These are phyloP conservation scores for Posidonia australis DNA, from an alignment of 106 monocot genomes.

Conservation along the genomic window DNA sequence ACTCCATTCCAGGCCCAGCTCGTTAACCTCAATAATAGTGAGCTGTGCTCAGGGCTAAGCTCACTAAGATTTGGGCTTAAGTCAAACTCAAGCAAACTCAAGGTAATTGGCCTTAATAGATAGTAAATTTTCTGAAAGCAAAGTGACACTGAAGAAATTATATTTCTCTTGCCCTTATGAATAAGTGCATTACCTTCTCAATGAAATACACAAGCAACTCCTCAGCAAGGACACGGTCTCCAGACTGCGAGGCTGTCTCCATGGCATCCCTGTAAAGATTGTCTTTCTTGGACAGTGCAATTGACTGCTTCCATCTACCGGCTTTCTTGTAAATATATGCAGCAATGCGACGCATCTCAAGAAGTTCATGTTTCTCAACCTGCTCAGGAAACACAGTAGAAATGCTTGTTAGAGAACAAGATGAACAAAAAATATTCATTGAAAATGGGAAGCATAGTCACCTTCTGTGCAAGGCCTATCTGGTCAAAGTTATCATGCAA, in stretches of 20 bases:
- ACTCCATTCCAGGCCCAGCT: too few species aligned
- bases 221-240: conserved; percentile 84
- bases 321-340: conserved; percentile 99
- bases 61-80: too few species aligned
- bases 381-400: conserved; percentile 4
- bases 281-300: conserved; percentile 95
- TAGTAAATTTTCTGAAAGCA: not conserved
- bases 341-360: conserved; percentile 95
- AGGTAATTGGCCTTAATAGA: too few species aligned
- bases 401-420: not conserved
- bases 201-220: conserved; percentile 98
- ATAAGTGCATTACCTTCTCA: conserved; percentile 53
- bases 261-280: conserved; percentile 94
- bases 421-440: not conserved
- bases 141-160: not conserved
- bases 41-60: too few species aligned
- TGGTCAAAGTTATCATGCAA: conserved; percentile 99
- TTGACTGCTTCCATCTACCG: conserved; percentile 99
- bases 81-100: too few species aligned
- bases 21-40: too few species aligned
- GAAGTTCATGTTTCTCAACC: conserved; percentile 95
- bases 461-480: conserved; percentile 98
- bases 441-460: conserved; percentile 8
- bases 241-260: conserved; percentile 96
- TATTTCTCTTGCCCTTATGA: not conserved